Conservation (phyloP, 345 rosid species). For the Populus deltoides region DNA sequence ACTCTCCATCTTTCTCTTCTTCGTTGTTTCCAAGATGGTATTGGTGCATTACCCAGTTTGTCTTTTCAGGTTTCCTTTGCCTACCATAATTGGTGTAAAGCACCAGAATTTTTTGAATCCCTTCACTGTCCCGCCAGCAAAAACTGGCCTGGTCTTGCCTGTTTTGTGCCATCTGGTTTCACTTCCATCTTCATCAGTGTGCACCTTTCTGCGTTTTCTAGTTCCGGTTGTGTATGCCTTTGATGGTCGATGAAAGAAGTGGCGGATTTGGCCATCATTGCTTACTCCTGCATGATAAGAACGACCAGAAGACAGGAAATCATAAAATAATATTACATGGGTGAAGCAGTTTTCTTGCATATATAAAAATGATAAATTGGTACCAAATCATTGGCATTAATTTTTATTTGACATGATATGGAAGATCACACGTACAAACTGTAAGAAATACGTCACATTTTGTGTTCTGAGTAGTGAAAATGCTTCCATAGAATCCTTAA, state of each 20-base stretch:
- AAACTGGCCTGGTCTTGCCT: conserved; percentile 79
- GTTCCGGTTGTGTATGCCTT: conserved; percentile 96
- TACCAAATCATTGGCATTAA: not conserved
- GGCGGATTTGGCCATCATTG: conserved; percentile 83
- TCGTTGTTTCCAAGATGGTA: conserved; percentile 78
- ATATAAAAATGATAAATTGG: not conserved
- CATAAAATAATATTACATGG: not conserved
- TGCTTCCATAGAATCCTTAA: not conserved
- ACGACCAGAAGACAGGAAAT: not conserved
- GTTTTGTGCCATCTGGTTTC: conserved; percentile 98
- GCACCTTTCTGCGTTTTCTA: conserved; percentile 77
- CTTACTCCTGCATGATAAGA: conserved; percentile 55
- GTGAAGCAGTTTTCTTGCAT: not conserved
- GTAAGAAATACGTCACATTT: not conserved
- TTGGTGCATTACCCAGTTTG: conserved; percentile 97
- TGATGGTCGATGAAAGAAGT: conserved; percentile 88
- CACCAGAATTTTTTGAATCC: conserved; percentile 86
- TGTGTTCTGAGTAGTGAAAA: not conserved
- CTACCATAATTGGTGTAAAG: conserved; percentile 89
- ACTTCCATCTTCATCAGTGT: conserved; percentile 61
- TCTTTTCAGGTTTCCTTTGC: conserved; percentile 82
- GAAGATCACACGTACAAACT: not conserved
- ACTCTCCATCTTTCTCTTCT: conserved; percentile 88
- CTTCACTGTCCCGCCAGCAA: conserved; percentile 37
- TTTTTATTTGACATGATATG: not conserved